These are phyloP conservation scores for Pittosporum tobira DNA, from an alignment of 129 eudicot species.

Conservation along the genomic window DNA sequence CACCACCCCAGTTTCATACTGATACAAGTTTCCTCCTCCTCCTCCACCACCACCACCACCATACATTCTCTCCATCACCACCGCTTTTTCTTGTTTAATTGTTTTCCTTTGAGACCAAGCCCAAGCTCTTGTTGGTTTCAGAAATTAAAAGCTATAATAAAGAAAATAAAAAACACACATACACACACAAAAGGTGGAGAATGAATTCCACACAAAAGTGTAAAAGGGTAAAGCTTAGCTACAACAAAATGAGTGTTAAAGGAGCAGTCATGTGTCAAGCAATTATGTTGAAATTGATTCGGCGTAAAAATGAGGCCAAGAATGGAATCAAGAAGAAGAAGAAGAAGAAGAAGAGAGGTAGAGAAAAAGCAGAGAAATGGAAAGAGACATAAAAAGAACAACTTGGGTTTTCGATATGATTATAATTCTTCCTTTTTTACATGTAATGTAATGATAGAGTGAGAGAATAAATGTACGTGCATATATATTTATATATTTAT, in stretches of 20 bases:
- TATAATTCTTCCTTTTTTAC: conserved; percentile 5
- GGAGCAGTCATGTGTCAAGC: neutral
- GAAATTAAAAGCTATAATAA: conserved; percentile 1
- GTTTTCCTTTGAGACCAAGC: neutral
- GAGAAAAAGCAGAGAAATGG: neutral
- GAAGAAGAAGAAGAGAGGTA: neutral
- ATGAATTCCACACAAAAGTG: neutral
- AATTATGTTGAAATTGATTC: neutral
- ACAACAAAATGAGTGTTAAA: neutral
- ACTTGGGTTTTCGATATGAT: conserved; percentile 7
- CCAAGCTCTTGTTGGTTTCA: conserved; percentile 16
- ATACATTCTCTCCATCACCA: conserved; percentile 48
- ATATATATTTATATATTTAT: neutral
- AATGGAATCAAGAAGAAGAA: conserved; percentile 3
- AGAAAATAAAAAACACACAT: neutral
- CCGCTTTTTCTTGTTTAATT: conserved; percentile 10
- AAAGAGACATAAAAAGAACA: neutral
- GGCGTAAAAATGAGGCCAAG: neutral
- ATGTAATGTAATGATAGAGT: neutral
- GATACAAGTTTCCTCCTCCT: conserved; percentile 22
- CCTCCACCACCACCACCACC: conserved; percentile 34
- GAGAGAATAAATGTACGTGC: neutral
- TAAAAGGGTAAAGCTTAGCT: neutral
- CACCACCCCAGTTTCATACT: conserved; percentile 60
- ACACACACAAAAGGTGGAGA: too few relatives aligned